A percentile compares a stretch with the other conserved stretches of the same genome.
These are phyloP conservation scores for Pleodorina starrii DNA, from an alignment of 139 green algal genomes.

Conservation along the genomic window DNA sequence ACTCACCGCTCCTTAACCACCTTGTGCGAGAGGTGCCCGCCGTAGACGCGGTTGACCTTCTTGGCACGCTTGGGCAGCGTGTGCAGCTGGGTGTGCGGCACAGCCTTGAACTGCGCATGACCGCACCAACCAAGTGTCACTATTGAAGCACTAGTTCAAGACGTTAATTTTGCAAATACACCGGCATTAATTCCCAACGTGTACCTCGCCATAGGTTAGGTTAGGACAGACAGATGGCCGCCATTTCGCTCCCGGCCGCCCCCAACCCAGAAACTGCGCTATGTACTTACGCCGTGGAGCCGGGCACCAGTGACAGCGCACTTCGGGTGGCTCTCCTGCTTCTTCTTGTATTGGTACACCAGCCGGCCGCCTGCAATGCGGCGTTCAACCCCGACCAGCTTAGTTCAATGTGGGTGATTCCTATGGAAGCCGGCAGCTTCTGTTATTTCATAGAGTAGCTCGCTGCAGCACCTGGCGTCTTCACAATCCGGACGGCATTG, in stretches of 20 bases:
- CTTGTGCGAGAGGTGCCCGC: slow-evolving; percentile 88
- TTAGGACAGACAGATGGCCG: background rate
- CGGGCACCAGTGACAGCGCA: slow-evolving; percentile 85
- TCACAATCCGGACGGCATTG: slow-evolving; percentile 93
- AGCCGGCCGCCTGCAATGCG: slow-evolving; percentile 88
- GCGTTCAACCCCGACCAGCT: background rate
- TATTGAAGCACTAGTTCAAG: background rate
- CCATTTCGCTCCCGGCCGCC: background rate
- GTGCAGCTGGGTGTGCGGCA: slow-evolving; percentile 51
- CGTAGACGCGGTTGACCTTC: slow-evolving; percentile 95
- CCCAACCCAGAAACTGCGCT: background rate
- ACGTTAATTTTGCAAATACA: background rate
- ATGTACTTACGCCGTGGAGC: slow-evolving; percentile 85
- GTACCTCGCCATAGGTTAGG: background rate
- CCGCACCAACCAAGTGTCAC: background rate
- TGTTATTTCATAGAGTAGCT: background rate
- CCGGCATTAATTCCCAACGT: background rate
- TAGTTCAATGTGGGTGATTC: too few relatives aligned
- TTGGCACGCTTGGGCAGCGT: slow-evolving; percentile 90
- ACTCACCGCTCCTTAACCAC: slow-evolving; percentile 88
- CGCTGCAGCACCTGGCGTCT: slow-evolving; percentile 89
- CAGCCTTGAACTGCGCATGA: slow-evolving; percentile 8
- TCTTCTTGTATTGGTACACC: slow-evolving; percentile 93
- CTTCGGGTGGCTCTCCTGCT: slow-evolving; percentile 84
- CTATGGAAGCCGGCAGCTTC: background rate